Conservation (phyloP, 352 stramenopile genomes). For the Lagenidium giganteum region DNA sequence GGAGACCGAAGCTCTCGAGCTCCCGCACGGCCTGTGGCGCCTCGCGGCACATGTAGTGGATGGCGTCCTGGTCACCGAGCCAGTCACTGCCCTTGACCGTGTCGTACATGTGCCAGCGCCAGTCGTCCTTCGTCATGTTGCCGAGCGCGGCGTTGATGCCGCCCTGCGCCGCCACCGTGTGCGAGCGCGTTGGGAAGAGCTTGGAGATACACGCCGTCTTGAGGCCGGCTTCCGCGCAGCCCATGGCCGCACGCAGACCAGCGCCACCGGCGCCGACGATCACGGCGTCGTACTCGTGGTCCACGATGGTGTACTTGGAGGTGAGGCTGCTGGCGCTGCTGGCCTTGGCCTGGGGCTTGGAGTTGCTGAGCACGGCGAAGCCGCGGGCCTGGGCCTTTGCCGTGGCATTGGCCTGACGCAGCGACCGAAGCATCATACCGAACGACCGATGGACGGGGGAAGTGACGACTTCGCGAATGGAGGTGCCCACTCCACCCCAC, state of each 20-base stretch:
- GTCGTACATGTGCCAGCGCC: conserved; percentile 97
- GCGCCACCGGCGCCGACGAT: conserved; percentile 94
- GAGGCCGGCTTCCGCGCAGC: conserved; percentile 89
- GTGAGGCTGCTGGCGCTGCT: conserved; percentile 27
- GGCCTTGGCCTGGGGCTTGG: too few relatives aligned
- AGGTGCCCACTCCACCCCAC: too few relatives aligned
- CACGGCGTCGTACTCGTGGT: conserved; percentile 96
- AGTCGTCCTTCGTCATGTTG: conserved; percentile 97
- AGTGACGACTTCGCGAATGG: too few relatives aligned
- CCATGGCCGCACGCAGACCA: conserved; percentile 92
- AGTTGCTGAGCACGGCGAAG: too few relatives aligned
- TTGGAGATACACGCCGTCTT: conserved; percentile 98
- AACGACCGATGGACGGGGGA: too few relatives aligned
- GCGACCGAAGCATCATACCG: too few relatives aligned
- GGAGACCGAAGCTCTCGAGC: conserved; percentile 95
- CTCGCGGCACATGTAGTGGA: conserved; percentile 98
- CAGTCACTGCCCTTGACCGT: conserved; percentile 97
- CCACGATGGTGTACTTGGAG: conserved; percentile 79
- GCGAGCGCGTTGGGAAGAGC: conserved; percentile 95
- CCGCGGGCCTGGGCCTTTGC: too few relatives aligned
- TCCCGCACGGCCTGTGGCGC: conserved; percentile 84
- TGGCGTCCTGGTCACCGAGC: conserved; percentile 97
- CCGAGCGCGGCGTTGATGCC: conserved; percentile 97
- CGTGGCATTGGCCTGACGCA: too few relatives aligned
- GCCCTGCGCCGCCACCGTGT: conserved; percentile 96